A percentile compares a stretch with the other conserved stretches of the same genome.
Conservation (phyloP, 441 rosid genomes). For the Breynia disticha region DNA sequence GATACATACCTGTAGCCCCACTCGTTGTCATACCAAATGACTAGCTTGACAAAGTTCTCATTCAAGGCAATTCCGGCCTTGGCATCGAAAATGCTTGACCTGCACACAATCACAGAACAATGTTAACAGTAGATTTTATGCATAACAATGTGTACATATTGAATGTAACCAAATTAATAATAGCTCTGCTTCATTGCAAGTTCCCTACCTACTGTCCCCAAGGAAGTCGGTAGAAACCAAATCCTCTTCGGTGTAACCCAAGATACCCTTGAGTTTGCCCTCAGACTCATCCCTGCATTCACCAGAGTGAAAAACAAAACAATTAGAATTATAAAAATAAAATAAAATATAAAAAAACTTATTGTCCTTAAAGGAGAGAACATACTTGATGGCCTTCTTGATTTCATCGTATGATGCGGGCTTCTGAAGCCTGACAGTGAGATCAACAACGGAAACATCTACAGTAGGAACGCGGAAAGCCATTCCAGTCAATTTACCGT, state of each 20-base stretch:
- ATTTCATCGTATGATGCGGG: slow-evolving; percentile 48
- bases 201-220: slow-evolving; percentile 47
- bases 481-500: slow-evolving; percentile 76
- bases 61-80: slow-evolving; percentile 68
- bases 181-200: not conserved
- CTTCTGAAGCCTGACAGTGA: slow-evolving; percentile 62
- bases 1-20: slow-evolving; percentile 62
- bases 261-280: slow-evolving; percentile 58
- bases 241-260: slow-evolving; percentile 71
- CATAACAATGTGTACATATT: not conserved
- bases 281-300: slow-evolving; percentile 48
- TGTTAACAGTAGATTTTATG: not conserved
- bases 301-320: not conserved
- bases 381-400: slow-evolving; percentile 55
- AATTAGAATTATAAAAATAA: not conserved
- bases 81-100: slow-evolving; percentile 76
- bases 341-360: not conserved
- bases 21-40: slow-evolving; percentile 73
- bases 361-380: not conserved
- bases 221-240: slow-evolving; percentile 61
- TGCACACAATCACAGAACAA: slow-evolving; percentile 3
- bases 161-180: too few species aligned
- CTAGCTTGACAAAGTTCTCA: slow-evolving; percentile 44
- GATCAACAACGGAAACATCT: slow-evolving; percentile 72
- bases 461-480: slow-evolving; percentile 71